phyloP scores from a whole-genome alignment of 2,329 filamentous ascomycete species.

The Tothia fuscella region DNA sequence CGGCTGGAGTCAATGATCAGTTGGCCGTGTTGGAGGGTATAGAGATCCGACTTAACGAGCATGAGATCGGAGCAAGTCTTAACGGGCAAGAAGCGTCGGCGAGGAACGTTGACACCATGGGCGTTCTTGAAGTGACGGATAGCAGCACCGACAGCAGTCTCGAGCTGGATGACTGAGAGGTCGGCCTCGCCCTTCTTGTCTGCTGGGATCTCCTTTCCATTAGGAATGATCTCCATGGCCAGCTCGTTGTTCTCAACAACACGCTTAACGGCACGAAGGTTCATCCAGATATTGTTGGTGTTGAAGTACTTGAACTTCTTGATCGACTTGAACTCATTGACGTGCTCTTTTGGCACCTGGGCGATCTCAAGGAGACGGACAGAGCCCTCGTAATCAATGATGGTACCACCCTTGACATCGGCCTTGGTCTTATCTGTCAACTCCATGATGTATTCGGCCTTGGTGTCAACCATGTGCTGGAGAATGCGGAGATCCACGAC shows the following conservation, averaged over 20 bases:
- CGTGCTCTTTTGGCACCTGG: conserved; percentile 98
- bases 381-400: conserved; percentile 97
- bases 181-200: conserved; percentile 99
- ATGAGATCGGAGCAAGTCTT: conserved; percentile 99
- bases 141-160: conserved; percentile 95
- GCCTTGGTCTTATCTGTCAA: conserved; percentile 99
- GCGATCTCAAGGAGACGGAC: conserved; percentile 96
- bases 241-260: conserved; percentile 98
- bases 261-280: conserved; percentile 92
- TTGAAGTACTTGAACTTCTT: conserved; percentile 99
- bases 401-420: conserved; percentile 99
- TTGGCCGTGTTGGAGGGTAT: conserved; percentile 97
- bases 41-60: conserved; percentile 98
- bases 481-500: conserved; percentile 96
- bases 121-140: conserved; percentile 98
- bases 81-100: conserved; percentile 95
- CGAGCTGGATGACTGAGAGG: conserved; percentile 92
- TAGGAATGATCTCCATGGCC: conserved; percentile 99
- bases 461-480: conserved; percentile 97
- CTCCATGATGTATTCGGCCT: conserved; percentile 99
- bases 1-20: conserved; percentile 92
- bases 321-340: conserved; percentile 99
- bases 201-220: conserved; percentile 94
- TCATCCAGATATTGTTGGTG: conserved; percentile 99
- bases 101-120: conserved; percentile 96